Evolutionary conservation across 352 stramenopile species (phyloP), one percentile per base, ranked within the genome.

Genomic region (Elongisporangium undulatum): DNA sequence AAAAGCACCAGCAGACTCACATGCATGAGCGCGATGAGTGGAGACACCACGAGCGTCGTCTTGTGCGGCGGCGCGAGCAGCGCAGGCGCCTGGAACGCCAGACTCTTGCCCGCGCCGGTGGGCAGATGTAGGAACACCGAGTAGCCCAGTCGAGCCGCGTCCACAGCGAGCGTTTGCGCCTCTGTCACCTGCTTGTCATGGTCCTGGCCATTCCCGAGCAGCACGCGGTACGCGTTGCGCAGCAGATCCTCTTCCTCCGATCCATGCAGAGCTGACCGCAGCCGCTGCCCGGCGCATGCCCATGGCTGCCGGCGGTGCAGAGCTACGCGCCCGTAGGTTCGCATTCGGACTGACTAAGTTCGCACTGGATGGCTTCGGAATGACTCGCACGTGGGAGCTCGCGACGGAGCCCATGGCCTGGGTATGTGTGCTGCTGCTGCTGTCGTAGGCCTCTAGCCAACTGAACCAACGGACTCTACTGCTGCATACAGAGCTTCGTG

Each of bases 51-150:
- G 55, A 94, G 65, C 2, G 85, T 94, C 1, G 62, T 74, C 54
- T 71, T 58, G 8, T 61, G 50, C 21, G 58, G 19, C 22, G 72
- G 24, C n/a, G 75, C 57, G 0, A 86, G 49, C 26, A 94, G 65
- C 53, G 85, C 82, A 1, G 85, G 83, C 3, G 80, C 66, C 53
- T 94, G 85, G 63, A 92, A 94, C 53, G 80, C 82, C 58, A 92
- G 69, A 59, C 77, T 92, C 72, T 94, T 94, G 66, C 85, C 85
- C 0, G 83, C 81, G 16, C 85, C 85, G 0, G 82, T 94, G 24
- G 80, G 82, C 16, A 92, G 62, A 55, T 92, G 80, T 17, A 94
- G 59, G 24, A 94, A 92, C 16, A 94, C 67, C 0, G 77, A 89
- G 63, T 70, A 90, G 48, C 82, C 82, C 6, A 55, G 56, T 39